Percentiles rank a stretch among this genome's conserved stretches.
Conservation (phyloP, 2,329 filamentous ascomycete species). For the Colletotrichum euphorbiae region DNA sequence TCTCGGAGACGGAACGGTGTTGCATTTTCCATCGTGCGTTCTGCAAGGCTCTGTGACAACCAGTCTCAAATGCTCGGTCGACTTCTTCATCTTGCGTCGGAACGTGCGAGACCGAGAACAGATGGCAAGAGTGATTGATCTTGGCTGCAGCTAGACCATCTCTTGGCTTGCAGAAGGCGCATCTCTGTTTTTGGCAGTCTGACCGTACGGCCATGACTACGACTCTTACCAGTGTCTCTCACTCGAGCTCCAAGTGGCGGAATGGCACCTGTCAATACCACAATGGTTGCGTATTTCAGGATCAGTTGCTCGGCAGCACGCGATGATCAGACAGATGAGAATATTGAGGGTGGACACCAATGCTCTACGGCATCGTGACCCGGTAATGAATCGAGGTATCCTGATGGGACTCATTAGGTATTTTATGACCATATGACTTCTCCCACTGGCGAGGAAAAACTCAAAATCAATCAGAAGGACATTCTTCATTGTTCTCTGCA, state of each 20-base stretch:
- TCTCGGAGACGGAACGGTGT: background rate
- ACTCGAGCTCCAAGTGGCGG: background rate
- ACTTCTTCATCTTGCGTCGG: background rate
- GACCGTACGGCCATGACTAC: conserved; percentile 10
- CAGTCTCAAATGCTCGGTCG: conserved; percentile 6
- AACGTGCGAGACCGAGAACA: conserved; percentile 8
- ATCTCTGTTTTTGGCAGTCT: background rate
- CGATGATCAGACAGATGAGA: background rate
- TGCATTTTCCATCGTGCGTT: background rate
- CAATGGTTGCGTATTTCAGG: background rate
- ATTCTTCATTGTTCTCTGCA: too few species aligned
- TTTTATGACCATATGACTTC: too few species aligned
- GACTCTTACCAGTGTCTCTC: background rate
- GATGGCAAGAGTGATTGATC: conserved; percentile 15
- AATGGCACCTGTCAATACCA: background rate
- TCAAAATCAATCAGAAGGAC: too few species aligned
- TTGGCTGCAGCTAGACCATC: conserved; percentile 1
- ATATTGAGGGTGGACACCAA: background rate
- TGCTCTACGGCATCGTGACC: background rate
- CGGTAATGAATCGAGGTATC: too few species aligned
- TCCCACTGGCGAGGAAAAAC: too few species aligned
- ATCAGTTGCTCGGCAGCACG: background rate
- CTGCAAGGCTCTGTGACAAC: conserved; percentile 8
- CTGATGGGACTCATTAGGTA: too few species aligned
- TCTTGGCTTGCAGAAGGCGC: background rate